Percentiles rank a stretch among this genome's conserved stretches.
phyloP scores from a whole-genome alignment of 805 yeast genomes.

The Clavispora phyllophila region DNA sequence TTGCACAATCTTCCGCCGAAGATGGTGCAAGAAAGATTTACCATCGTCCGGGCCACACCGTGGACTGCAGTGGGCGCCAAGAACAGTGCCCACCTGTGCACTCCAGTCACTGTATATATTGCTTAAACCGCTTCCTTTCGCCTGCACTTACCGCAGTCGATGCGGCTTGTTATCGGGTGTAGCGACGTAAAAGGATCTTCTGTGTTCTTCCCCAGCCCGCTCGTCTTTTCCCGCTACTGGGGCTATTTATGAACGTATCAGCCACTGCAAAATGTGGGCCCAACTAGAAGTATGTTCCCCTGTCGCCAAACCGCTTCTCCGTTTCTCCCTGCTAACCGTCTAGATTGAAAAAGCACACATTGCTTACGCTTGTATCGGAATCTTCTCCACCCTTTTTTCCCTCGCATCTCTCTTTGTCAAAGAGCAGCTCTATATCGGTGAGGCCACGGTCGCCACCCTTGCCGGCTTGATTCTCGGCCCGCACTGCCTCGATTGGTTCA shows the following conservation, averaged over 20 bases:
- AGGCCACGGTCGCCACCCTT: slow-evolving; percentile 82
- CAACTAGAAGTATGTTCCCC: slow-evolving; percentile 31
- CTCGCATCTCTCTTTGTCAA: slow-evolving; percentile 76
- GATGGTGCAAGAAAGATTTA: no score
- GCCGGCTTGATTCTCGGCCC: slow-evolving; percentile 90
- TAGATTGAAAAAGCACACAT: slow-evolving; percentile 64
- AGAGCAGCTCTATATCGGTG: slow-evolving; percentile 82
- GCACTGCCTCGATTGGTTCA: slow-evolving; percentile 75
- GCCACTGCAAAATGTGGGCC: slow-evolving; percentile 18
- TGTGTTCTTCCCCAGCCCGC: background rate
- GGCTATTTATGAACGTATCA: background rate
- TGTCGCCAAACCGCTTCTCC: slow-evolving; percentile 1
- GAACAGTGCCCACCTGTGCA: background rate
- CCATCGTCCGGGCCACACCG: no score
- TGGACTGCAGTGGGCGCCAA: no score
- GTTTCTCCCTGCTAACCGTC: slow-evolving; percentile 5
- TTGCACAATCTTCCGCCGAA: no score
- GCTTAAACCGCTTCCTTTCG: background rate
- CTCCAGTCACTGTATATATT: background rate
- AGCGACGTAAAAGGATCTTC: background rate
- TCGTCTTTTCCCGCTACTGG: background rate
- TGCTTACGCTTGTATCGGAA: slow-evolving; percentile 84
- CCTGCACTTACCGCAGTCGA: background rate
- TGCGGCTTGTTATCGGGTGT: background rate
- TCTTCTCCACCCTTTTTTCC: slow-evolving; percentile 76